Conservation (phyloP, 345 rosid genomes). For the Triadica sebifera region DNA sequence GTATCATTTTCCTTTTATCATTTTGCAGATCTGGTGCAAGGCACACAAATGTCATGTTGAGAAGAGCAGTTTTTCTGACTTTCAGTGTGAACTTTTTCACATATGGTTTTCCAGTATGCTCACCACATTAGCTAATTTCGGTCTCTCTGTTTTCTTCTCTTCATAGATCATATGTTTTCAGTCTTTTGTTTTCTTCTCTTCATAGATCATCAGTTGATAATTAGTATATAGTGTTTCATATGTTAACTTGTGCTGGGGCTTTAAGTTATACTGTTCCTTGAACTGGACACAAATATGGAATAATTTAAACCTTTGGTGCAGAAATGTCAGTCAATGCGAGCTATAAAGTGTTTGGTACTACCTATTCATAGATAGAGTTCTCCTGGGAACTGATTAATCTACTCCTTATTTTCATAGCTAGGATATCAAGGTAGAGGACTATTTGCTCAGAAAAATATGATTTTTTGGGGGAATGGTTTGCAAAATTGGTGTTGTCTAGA, state of each 20-base stretch:
- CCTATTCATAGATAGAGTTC: background rate
- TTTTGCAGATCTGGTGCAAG: constrained; percentile 37
- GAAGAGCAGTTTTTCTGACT: constrained; percentile 40
- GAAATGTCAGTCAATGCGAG: background rate
- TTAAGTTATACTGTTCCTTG: background rate
- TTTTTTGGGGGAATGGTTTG: background rate
- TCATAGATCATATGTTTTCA: background rate
- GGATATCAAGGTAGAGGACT: background rate
- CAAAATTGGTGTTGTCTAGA: background rate
- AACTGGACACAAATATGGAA: background rate
- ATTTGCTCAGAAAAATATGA: background rate
- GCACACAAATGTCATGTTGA: constrained; percentile 32
- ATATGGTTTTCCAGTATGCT: constrained; percentile 47
- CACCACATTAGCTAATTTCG: background rate
- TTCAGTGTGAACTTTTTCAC: constrained; percentile 49
- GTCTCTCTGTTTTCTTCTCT: background rate
- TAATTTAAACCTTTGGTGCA: background rate
- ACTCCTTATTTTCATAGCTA: background rate
- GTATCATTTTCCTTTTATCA: background rate
- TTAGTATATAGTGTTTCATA: background rate
- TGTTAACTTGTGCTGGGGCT: background rate
- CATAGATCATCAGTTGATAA: background rate
- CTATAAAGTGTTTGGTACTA: background rate
- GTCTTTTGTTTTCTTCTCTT: background rate
- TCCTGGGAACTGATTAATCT: background rate